These are phyloP conservation scores for Hypoxylon sp. DNA, from an alignment of 2,329 filamentous ascomycete genomes.

Conservation along the genomic window DNA sequence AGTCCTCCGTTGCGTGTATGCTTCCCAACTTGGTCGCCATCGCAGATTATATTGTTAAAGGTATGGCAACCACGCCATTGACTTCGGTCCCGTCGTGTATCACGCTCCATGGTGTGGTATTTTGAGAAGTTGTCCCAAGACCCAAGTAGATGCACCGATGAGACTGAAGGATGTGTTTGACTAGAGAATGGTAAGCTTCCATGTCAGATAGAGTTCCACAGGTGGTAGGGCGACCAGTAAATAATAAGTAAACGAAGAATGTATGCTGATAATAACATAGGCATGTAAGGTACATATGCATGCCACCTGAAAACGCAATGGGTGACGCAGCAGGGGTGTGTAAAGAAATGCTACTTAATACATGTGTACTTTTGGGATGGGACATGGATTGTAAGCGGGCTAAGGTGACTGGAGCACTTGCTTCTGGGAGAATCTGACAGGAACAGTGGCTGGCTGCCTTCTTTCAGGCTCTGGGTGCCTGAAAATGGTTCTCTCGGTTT, in stretches of 20 bases:
- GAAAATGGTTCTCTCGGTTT: conserved; percentile 27
- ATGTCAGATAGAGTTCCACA: conserved; percentile 38
- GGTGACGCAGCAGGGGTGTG: conserved; percentile 31
- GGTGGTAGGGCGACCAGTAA: conserved; percentile 32
- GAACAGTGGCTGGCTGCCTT: conserved; percentile 43
- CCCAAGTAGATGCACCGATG: conserved; percentile 84
- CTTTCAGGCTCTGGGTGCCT: conserved; percentile 33
- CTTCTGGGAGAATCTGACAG: conserved; percentile 40
- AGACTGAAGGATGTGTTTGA: conserved; percentile 72
- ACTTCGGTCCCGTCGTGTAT: conserved; percentile 78
- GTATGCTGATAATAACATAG: conserved; percentile 31
- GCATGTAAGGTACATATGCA: conserved; percentile 13
- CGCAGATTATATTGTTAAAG: conserved; percentile 88
- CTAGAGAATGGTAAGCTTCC: conserved; percentile 59
- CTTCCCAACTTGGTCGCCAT: conserved; percentile 73
- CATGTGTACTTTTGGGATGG: conserved; percentile 47
- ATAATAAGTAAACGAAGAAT: conserved; percentile 31
- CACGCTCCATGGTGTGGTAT: conserved; percentile 84
- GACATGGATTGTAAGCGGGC: conserved; percentile 41
- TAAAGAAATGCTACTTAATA: conserved; percentile 48
- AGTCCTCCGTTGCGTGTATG: conserved; percentile 81
- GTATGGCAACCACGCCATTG: conserved; percentile 91
- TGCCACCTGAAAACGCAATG: conserved; percentile 41
- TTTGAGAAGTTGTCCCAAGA: conserved; percentile 96
- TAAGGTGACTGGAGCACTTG: conserved; percentile 39